A percentile compares a stretch with the other conserved stretches of the same genome.
Evolutionary conservation across 2,329 filamentous ascomycete genomes (phyloP).

Genomic region (Coniella lustricola): DNA sequence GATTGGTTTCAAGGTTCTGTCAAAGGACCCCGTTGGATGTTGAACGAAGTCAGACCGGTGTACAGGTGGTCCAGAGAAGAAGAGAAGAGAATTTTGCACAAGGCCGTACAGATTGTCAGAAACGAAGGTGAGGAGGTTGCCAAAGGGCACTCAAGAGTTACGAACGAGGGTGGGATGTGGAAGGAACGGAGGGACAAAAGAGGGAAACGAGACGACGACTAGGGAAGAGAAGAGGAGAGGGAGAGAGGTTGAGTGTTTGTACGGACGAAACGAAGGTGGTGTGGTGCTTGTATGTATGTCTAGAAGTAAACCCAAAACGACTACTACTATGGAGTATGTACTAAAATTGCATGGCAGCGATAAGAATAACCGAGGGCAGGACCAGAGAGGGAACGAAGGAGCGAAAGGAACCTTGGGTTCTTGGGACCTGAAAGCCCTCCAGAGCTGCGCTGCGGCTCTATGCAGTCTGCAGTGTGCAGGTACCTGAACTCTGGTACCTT

Average conservation of each 20-base stretch:
- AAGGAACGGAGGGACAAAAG: constrained; percentile 5
- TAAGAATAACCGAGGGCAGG: background rate
- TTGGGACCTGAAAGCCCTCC: too few species aligned
- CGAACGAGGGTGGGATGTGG: background rate
- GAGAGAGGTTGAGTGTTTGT: background rate
- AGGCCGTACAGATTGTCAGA: constrained; percentile 8
- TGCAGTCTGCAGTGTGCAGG: background rate
- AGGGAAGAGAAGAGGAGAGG: background rate
- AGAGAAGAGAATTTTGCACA: constrained; percentile 9
- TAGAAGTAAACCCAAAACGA: too few species aligned
- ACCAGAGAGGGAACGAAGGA: constrained; percentile 7
- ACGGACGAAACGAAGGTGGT: background rate
- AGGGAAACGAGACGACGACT: constrained; percentile 1
- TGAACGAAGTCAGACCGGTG: constrained; percentile 3
- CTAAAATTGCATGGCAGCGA: constrained; percentile 1
- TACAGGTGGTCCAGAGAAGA: constrained; percentile 11
- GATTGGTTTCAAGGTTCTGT: background rate
- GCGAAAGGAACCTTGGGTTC: constrained; percentile 5
- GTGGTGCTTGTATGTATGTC: too few species aligned
- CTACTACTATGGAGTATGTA: too few species aligned
- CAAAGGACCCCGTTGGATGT: background rate
- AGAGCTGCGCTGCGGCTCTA: background rate
- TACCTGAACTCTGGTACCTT: background rate
- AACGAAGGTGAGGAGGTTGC: constrained; percentile 8
- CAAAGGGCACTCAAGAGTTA: constrained; percentile 1